A percentile compares a stretch with the other conserved stretches of the same genome.
Evolutionary conservation across 345 rosid species (phyloP).

Genomic region (Citropsis articulata): DNA sequence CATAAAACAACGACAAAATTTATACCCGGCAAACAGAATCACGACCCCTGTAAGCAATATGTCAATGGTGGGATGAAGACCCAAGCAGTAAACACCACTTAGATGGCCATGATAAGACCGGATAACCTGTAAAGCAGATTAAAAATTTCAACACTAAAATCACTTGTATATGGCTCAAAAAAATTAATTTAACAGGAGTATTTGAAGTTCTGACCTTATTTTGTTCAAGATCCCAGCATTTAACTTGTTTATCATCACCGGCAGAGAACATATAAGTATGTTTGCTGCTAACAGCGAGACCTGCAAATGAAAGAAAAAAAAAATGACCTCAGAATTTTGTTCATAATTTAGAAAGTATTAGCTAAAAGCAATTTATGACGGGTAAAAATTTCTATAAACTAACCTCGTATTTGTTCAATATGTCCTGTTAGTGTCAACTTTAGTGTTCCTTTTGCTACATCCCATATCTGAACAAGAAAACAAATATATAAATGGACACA

Average conservation of each 20-base stretch:
- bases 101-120: constrained; percentile 98
- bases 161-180: neutral
- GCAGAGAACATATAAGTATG: constrained; percentile 98
- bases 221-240: constrained; percentile 99
- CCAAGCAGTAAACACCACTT: constrained; percentile 98
- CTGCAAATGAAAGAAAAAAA: constrained; percentile 34
- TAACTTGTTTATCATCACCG: constrained; percentile 99
- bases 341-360: constrained; percentile 1
- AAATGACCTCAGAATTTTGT: neutral
- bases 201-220: constrained; percentile 62
- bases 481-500: neutral
- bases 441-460: constrained; percentile 82
- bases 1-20: neutral
- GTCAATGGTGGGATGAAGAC: constrained; percentile 91
- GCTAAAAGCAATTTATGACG: constrained; percentile 6
- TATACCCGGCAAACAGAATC: constrained; percentile 99
- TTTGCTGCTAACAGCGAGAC: constrained; percentile 86
- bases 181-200: neutral
- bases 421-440: constrained; percentile 97
- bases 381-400: constrained; percentile 13
- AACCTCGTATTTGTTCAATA: constrained; percentile 94
- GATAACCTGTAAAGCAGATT: constrained; percentile 53
- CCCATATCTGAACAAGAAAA: constrained; percentile 75
- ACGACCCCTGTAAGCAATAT: constrained; percentile 95
- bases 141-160: constrained; percentile 7